phyloP scores from a whole-genome alignment of 1,284 basidiomycete genomes.

The Schizophyllum amplum region DNA sequence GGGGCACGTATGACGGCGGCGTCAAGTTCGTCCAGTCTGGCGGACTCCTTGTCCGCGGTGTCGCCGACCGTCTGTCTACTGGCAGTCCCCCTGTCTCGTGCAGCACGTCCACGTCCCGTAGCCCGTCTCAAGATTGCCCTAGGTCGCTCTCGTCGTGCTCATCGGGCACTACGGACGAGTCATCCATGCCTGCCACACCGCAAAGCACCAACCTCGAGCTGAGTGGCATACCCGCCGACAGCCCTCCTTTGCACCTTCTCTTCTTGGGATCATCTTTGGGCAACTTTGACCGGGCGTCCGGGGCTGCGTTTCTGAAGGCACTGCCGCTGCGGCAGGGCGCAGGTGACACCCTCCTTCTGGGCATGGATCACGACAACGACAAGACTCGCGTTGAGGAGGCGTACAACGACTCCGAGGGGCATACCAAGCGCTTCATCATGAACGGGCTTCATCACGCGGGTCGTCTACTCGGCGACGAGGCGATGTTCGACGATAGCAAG shows the following conservation, averaged over 20 bases:
- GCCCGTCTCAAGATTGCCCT: slow-evolving; percentile 14
- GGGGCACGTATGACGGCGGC: slow-evolving; percentile 86
- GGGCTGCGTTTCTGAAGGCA: slow-evolving; percentile 68
- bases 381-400: slow-evolving; percentile 63
- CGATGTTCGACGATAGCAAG: slow-evolving; percentile 53
- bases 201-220: slow-evolving; percentile 14
- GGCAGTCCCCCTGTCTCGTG: slow-evolving; percentile 8
- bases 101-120: slow-evolving; percentile 7
- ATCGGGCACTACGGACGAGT: slow-evolving; percentile 10
- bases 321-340: slow-evolving; percentile 71
- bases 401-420: slow-evolving; percentile 77
- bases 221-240: slow-evolving; percentile 6
- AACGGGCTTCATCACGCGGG: slow-evolving; percentile 76
- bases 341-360: slow-evolving; percentile 70
- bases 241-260: slow-evolving; percentile 66
- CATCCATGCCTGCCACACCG: slow-evolving; percentile 31
- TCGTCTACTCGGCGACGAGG: slow-evolving; percentile 50
- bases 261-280: slow-evolving; percentile 95
- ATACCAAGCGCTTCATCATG: slow-evolving; percentile 83
- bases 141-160: slow-evolving; percentile 27
- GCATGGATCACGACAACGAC: slow-evolving; percentile 80
- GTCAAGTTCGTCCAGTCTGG: slow-evolving; percentile 57
- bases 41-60: slow-evolving; percentile 30
- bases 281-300: slow-evolving; percentile 79
- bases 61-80: not conserved